Conservation (phyloP, 331 rosid genomes). For the Acacia concinna region DNA sequence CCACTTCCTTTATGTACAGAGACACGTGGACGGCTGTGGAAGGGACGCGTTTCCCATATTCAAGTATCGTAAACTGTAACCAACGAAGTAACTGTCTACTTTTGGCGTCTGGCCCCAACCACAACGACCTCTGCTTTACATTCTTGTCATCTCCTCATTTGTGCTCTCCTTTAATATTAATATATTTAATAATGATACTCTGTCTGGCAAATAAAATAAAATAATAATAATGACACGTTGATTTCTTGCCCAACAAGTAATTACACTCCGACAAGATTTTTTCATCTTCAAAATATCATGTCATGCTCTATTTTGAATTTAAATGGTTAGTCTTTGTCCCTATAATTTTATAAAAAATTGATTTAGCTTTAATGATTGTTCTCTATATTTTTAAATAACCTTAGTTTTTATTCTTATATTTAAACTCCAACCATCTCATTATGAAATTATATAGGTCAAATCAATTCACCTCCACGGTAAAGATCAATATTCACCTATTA, state of each 20-base stretch:
- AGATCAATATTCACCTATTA: too few species aligned
- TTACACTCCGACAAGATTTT: background rate
- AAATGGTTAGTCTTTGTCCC: too few species aligned
- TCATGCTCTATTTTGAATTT: too few species aligned
- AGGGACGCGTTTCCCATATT: background rate
- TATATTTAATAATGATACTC: too few species aligned
- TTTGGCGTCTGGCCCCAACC: background rate
- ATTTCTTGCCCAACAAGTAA: constrained; percentile 11
- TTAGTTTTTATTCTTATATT: too few species aligned
- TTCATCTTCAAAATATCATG: background rate
- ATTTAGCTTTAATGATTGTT: too few species aligned
- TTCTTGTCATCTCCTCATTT: background rate
- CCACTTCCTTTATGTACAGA: background rate
- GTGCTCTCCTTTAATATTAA: background rate
- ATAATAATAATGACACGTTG: background rate
- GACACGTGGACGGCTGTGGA: background rate
- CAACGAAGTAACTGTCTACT: constrained; percentile 6
- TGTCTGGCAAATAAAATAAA: too few species aligned
- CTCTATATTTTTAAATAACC: too few species aligned
- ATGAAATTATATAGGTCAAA: too few species aligned
- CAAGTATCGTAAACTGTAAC: background rate
- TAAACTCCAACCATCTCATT: too few species aligned
- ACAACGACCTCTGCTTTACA: background rate
- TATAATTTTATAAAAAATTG: too few species aligned
- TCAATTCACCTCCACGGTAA: too few species aligned